Evolutionary conservation across 768 basidiomycete species (phyloP).

Genomic region (Zangia roseola): DNA sequence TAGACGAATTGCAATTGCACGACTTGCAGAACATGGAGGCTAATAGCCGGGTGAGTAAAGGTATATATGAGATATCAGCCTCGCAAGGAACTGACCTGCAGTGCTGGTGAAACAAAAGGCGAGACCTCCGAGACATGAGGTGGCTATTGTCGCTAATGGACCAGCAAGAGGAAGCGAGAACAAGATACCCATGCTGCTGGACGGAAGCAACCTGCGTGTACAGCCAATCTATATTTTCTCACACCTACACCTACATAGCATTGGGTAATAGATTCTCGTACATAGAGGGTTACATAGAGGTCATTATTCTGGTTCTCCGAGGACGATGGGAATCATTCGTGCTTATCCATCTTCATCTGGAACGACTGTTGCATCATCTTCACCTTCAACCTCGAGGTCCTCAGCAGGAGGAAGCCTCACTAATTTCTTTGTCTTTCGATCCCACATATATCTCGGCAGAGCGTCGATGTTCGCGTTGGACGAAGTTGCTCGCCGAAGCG

Average conservation of each 20-base stretch:
- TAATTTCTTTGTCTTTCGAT: background rate
- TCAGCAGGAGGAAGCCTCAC: background rate
- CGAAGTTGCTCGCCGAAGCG: background rate
- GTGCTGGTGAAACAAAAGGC: constrained; percentile 88
- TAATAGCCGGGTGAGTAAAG: constrained; percentile 21
- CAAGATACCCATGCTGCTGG: constrained; percentile 60
- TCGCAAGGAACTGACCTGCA: constrained; percentile 69
- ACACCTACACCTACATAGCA: too few species aligned
- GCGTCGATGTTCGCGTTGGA: background rate
- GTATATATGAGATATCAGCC: too few species aligned
- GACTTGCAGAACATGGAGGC: constrained; percentile 98
- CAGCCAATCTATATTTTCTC: too few species aligned
- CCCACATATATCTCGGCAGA: constrained; percentile 12
- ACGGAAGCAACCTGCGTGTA: background rate
- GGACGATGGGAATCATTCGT: background rate
- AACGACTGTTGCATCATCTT: constrained; percentile 18
- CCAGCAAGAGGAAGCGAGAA: constrained; percentile 74
- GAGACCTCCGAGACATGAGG: constrained; percentile 80
- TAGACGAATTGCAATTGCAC: constrained; percentile 98
- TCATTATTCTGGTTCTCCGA: too few species aligned
- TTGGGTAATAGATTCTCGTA: too few species aligned
- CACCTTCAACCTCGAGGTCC: background rate
- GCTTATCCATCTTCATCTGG: constrained; percentile 8
- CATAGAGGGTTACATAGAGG: background rate
- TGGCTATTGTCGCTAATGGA: constrained; percentile 64